Evolutionary conservation across 2,329 filamentous ascomycete species (phyloP), one percentile per base, ranked within the genome.

Genomic region (Aspergillus sp.): DNA sequence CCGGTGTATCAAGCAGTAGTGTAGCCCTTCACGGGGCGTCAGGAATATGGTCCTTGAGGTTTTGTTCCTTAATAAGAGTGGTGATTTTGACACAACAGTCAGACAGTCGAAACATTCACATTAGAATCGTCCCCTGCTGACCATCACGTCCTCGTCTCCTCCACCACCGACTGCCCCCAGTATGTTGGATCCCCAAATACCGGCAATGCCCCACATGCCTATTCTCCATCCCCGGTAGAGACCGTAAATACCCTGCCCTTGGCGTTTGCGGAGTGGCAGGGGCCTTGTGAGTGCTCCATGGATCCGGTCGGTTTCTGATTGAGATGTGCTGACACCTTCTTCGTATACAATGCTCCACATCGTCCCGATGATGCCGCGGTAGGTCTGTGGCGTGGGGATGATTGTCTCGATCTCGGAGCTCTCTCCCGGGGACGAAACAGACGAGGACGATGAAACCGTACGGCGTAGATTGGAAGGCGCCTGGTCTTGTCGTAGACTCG

Each of bases 321-420:
- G 54, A 5, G 56, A 60, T 12, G 67, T 38, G 42, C 61, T 60
- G 11, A 62, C 70, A 6, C 93, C 93, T 65, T 98, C 93, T 57
- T 94, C 87, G 31, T 84, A 78, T 1, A 87, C 77, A 48, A 98
- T 93, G 47, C 81, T 80, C 75, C 89, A 91, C 79, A 96, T 90
- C 2, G 91, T 96, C 3, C 89, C 88, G n/a, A 93, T 65, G 1
- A 95, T 76, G n/a, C 93, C 93, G 30, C 81, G 76, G 64, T 95
- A 98, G 4, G 80, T 80, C 2, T 90, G 90, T 10, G 70, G 70
- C 0, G 88, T 76, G 2, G 86, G 82, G 1, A 97, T 82, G 43
- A 96, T 83, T 0, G 88, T 90, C 43, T 88, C 82, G 37, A 87
- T 61, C 38, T 66, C 51, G 52, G 53, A 46, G 10, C 51, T 43